Conservation (phyloP, 2,329 filamentous ascomycete species). For the Aspergillus cejpii region DNA sequence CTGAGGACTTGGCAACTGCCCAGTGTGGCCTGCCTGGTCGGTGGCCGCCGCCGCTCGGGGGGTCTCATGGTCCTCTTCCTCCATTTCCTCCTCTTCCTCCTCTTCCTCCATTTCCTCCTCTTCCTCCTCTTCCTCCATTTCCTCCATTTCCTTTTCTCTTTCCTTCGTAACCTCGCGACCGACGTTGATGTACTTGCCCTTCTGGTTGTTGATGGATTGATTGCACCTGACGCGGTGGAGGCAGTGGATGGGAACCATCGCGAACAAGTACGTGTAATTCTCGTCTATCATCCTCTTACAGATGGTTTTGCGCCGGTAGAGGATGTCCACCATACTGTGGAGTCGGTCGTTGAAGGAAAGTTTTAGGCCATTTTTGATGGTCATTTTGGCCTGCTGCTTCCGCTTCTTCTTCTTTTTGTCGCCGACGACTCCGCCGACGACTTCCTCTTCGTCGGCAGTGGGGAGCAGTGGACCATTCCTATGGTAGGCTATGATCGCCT, state of each 20-base stretch:
- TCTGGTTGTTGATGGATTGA: neutral
- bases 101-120: too few species aligned
- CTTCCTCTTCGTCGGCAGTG: conserved; percentile 8
- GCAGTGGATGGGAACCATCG: neutral
- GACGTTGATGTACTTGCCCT: neutral
- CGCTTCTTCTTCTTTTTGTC: neutral
- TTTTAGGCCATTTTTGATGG: neutral
- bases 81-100: neutral
- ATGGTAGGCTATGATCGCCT: conserved; percentile 22
- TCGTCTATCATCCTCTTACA: neutral
- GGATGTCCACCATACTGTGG: neutral
- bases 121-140: too few species aligned
- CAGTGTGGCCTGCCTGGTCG: too few species aligned
- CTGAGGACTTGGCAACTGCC: too few species aligned
- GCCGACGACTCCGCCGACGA: too few species aligned
- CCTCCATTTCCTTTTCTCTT: neutral
- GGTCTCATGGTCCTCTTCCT: neutral
- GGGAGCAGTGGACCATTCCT: conserved; percentile 22
- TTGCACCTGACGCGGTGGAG: neutral
- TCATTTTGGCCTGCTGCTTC: neutral
- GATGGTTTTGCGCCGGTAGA: neutral
- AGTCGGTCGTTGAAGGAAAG: neutral
- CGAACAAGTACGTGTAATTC: neutral
- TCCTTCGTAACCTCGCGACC: neutral
- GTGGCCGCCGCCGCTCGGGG: too few species aligned